Evolutionary conservation across 768 basidiomycete genomes (phyloP).

Genomic region (Hemileccinum impolitum): DNA sequence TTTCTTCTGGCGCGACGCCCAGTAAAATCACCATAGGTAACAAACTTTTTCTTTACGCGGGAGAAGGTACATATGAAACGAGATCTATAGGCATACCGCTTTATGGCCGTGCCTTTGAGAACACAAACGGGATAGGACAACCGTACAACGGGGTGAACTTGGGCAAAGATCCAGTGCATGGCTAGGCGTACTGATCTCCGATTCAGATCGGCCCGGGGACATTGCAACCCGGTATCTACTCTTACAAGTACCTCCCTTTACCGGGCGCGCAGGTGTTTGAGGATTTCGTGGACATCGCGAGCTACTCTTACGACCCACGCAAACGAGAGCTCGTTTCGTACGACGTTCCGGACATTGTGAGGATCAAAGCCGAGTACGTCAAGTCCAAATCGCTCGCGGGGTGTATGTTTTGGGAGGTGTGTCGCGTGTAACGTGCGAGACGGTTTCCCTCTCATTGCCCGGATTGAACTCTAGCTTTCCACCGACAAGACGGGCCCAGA

Average conservation of each 20-base stretch:
- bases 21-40: slow-evolving; percentile 66
- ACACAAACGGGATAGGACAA: slow-evolving; percentile 62
- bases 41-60: neutral
- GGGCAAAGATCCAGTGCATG: neutral
- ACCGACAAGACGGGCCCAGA: slow-evolving; percentile 55
- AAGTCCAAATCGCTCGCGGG: slow-evolving; percentile 56
- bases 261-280: slow-evolving; percentile 59
- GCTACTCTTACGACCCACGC: slow-evolving; percentile 72
- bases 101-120: slow-evolving; percentile 76
- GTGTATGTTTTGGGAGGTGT: slow-evolving; percentile 70
- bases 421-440: slow-evolving; percentile 1
- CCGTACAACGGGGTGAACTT: slow-evolving; percentile 61
- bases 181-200: slow-evolving; percentile 1
- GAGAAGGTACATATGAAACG: neutral
- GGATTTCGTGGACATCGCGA: slow-evolving; percentile 66
- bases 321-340: slow-evolving; percentile 71
- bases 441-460: no score
- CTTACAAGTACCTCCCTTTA: slow-evolving; percentile 72
- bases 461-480: slow-evolving; percentile 37
- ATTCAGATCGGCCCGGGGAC: slow-evolving; percentile 66
- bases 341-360: slow-evolving; percentile 68
- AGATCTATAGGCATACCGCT: slow-evolving; percentile 61
- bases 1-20: slow-evolving; percentile 56
- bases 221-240: slow-evolving; percentile 39
- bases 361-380: slow-evolving; percentile 67